A percentile compares a stretch with the other conserved stretches of the same genome.
phyloP scores from a whole-genome alignment of 192 early-diverging fungal species.

The Rhizoclosmatium sp. region DNA sequence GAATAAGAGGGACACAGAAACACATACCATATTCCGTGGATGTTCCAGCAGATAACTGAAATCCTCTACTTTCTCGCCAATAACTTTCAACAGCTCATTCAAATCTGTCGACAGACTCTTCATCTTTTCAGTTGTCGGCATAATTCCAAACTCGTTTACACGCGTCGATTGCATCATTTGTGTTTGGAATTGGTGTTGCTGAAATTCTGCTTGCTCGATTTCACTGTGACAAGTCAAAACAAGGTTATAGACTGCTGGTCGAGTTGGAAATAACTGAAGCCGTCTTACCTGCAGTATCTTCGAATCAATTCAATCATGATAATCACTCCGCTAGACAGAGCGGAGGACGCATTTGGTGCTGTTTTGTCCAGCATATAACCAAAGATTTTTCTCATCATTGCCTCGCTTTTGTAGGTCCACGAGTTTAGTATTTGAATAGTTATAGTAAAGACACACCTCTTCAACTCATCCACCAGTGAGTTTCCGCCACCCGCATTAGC shows the following conservation, averaged over 20 bases:
- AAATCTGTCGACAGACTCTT: conserved; percentile 73
- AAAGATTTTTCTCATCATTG: conserved; percentile 79
- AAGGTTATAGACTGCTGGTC: neutral
- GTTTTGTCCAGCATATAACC: conserved; percentile 85
- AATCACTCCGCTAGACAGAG: conserved; percentile 91
- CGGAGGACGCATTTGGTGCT: conserved; percentile 83
- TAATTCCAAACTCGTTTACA: conserved; percentile 30
- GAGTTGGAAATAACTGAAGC: neutral
- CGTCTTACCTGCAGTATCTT: conserved; percentile 85
- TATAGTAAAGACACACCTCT: conserved; percentile 37
- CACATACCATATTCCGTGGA: conserved; percentile 76
- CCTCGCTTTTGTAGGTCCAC: conserved; percentile 60
- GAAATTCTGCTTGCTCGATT: conserved; percentile 68
- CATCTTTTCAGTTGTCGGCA: conserved; percentile 61
- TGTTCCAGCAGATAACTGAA: conserved; percentile 78
- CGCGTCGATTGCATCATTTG: conserved; percentile 37
- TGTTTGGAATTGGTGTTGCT: conserved; percentile 63
- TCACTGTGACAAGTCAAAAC: conserved; percentile 46
- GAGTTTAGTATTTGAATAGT: neutral
- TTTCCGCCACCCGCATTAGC: conserved; percentile 52
- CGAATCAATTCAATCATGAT: conserved; percentile 98
- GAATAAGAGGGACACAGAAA: conserved; percentile 15
- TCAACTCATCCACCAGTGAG: conserved; percentile 59
- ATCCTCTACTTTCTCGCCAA: conserved; percentile 78
- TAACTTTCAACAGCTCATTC: conserved; percentile 88